Conservation (phyloP, 768 basidiomycete species). For the Suillus clintonianus region DNA sequence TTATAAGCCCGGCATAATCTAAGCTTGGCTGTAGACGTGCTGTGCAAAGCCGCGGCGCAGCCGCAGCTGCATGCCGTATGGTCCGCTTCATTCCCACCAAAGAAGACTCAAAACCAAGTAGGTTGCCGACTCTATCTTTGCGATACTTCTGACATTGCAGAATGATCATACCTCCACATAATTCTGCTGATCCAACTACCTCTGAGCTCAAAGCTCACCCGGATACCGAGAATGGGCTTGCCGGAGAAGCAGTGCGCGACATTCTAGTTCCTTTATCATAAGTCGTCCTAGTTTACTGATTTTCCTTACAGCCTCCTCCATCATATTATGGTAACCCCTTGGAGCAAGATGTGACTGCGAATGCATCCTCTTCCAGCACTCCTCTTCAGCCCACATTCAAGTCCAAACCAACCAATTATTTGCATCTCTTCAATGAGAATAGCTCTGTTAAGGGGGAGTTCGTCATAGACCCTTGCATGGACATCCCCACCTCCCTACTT, state of each 20-base stretch:
- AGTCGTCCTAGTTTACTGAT: not conserved
- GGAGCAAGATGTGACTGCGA: not conserved
- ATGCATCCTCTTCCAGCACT: not conserved
- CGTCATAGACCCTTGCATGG: slow-evolving; percentile 44
- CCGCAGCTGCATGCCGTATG: not conserved
- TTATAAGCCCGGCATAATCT: not conserved
- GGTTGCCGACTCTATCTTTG: not conserved
- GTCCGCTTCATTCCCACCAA: too few relatives aligned
- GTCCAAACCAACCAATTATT: slow-evolving; percentile 28
- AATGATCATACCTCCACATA: not conserved
- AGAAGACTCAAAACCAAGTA: not conserved
- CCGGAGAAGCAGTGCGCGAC: not conserved
- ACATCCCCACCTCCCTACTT: slow-evolving; percentile 40
- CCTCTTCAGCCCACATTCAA: slow-evolving; percentile 16
- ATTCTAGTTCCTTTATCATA: not conserved
- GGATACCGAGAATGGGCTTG: not conserved
- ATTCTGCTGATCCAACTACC: not conserved
- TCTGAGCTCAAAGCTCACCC: not conserved
- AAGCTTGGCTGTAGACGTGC: not conserved
- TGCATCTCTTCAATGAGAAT: slow-evolving; percentile 12
- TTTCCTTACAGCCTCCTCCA: slow-evolving; percentile 22
- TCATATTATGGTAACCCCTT: slow-evolving; percentile 15
- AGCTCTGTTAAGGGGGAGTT: slow-evolving; percentile 31
- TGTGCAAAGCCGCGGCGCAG: not conserved
- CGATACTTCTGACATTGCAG: not conserved